Base-by-base conservation (phyloP, 176 grass and related monocot genomes). In the Aechmea fasciata region DNA sequence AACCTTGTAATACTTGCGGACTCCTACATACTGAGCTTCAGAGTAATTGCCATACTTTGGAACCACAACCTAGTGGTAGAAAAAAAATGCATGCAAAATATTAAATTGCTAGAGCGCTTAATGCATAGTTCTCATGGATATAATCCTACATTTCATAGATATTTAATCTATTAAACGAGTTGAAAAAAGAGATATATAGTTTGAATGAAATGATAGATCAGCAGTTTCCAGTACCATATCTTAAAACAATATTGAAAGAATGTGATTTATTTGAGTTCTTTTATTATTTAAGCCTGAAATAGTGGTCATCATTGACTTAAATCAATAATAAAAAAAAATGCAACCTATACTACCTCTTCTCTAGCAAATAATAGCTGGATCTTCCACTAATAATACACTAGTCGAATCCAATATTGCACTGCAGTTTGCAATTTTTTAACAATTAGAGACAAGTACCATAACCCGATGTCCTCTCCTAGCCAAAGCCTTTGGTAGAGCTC, bases 391-490 rank as follows among this genome's bases (percentile, higher is more conserved):
- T 6, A 18, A 13, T 62, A 15, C 15, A 22, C 57, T 62, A 15
- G 5, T 41, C 33, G 33, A 41, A 41, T 41, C 33, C 6, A 41
- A 41, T 41, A 41, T 71, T 54, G 11, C 41, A 65, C 0, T 69
- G 25, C 13, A 86, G 15, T 66, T 72, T n/a, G 57, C 11, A 83
- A 41, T 1, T 49, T 41, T 65, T 72, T 49, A 29, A 65, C n/a
- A 47, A 70, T 17, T 25, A 25, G 52, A 11, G 11, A 33, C 51
- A 70, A 52, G 49, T 87, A 91, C 92, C 88, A 96, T 96, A 51
- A 96, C 92, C 50, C 92, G 85, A 68, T 96, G 92, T n/a, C 92
- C 88, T 80, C 92, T 89, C 63, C 88, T 96, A 3, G 92, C 92
- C 83, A 96, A 78, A 82, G 92, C 92, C 84, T 96, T 96, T 14